Evolutionary conservation across 495 filamentous ascomycete species (phyloP), one percentile per base, ranked within the genome.

Genomic region (Geopyxis carbonaria): DNA sequence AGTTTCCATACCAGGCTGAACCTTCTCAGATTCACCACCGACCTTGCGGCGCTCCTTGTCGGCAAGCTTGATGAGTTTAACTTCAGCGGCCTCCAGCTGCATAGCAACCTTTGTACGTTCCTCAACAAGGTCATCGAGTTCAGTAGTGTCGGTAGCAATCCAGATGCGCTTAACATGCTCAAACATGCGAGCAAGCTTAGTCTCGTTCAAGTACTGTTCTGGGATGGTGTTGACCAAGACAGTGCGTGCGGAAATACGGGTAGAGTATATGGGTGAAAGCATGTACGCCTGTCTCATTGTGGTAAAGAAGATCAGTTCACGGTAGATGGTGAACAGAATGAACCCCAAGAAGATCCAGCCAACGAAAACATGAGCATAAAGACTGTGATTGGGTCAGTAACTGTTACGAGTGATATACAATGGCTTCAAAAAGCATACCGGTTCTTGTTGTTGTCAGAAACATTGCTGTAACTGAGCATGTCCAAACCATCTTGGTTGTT

Each of bases 221-320:
- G 89, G 85, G 14, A 97, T 85, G 7, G 80, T 78, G 19, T 81
- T 76, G 59, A 93, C 92, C 10, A 97, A 74, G 4, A 97, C 83
- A 22, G 87, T 95, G 44, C 85, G 74, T 2, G 89, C 91, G 2
- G 91, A 95, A 44, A 95, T 76, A 48, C 87, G 81, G 50, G 73
- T 79, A 34, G 84, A 72, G 58, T 93, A 87, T 20, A 81, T 64
- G 11, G 86, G 87, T 25, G 84, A 86, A 42, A 93, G 67, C 34
- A 89, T 66, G 62, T 92, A 93, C 1, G 91, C 89, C 64, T 97
- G 91, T 48, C 87, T 83, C 42, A 95, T 58, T 59, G 93, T 94
- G 69, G 93, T 80, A 59, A 80, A 93, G 69, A 72, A 94, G 57
- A 97, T 77, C 61, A 73, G 76, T 61, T 97, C 89, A 32, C 91